A percentile compares a stretch with the other conserved stretches of the same genome.
Evolutionary conservation across 2,329 filamentous ascomycete genomes (phyloP).

Genomic region (Colletotrichum melonis): DNA sequence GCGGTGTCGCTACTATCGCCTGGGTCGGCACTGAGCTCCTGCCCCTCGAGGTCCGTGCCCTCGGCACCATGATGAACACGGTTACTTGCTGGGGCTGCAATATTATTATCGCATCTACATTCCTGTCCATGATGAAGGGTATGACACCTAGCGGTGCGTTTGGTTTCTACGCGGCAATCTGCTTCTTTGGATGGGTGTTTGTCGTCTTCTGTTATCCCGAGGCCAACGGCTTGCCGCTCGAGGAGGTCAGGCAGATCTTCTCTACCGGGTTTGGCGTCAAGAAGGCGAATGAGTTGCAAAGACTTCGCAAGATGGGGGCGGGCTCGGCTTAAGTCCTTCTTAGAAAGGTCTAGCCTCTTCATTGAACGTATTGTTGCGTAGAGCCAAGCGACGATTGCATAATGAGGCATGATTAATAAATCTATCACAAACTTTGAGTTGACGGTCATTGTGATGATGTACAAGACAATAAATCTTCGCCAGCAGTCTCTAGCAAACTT

Average conservation of each 20-base stretch:
- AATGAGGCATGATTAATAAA: neutral
- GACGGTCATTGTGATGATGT: neutral
- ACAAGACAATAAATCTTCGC: neutral
- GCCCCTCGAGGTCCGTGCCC: conserved; percentile 58
- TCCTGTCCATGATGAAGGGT: conserved; percentile 60
- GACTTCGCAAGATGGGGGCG: conserved; percentile 39
- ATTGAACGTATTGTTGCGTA: too few relatives aligned
- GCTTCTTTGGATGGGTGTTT: conserved; percentile 57
- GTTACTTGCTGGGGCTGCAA: conserved; percentile 60
- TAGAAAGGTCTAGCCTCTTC: neutral
- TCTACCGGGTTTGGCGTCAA: conserved; percentile 58
- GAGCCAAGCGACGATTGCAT: neutral
- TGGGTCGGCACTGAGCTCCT: conserved; percentile 61
- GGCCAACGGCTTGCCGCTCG: conserved; percentile 65
- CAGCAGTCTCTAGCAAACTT: neutral
- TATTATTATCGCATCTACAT: conserved; percentile 61
- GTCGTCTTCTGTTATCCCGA: conserved; percentile 64
- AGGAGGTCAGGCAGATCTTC: conserved; percentile 64
- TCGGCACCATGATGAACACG: conserved; percentile 61
- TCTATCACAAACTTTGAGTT: too few relatives aligned
- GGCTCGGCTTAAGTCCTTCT: neutral
- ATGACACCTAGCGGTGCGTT: conserved; percentile 62
- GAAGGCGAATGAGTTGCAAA: conserved; percentile 53
- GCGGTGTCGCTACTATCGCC: conserved; percentile 58
- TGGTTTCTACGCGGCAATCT: conserved; percentile 63